Percentiles rank a stretch among this genome's conserved stretches.
Evolutionary conservation across 345 rosid species (phyloP).

Genomic region (Carallia pectinifolia): DNA sequence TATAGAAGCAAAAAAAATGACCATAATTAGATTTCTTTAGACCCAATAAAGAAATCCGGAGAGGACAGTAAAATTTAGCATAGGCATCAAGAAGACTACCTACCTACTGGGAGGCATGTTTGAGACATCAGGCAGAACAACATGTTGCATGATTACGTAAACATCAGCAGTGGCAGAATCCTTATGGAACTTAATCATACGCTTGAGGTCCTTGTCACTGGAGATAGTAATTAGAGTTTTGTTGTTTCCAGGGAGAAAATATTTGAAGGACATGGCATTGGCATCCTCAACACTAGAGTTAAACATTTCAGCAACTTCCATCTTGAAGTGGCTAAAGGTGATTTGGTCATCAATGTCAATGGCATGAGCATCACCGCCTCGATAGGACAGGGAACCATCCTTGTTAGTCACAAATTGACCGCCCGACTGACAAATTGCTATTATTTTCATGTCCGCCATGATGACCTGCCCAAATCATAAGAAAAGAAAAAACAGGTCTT

Average conservation of each 20-base stretch:
- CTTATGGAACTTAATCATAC: conserved; percentile 68
- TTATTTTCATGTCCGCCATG: conserved; percentile 61
- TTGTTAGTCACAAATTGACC: conserved; percentile 51
- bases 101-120: conserved; percentile 90
- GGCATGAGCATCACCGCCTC: conserved; percentile 70
- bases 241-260: conserved; percentile 84
- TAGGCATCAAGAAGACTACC: conserved; percentile 41
- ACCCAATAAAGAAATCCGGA: conserved; percentile 3
- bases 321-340: conserved; percentile 52
- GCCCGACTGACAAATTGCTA: conserved; percentile 69
- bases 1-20: conserved; percentile 26
- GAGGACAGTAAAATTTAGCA: conserved; percentile 1
- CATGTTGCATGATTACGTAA: conserved; percentile 60
- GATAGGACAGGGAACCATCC: conserved; percentile 49
- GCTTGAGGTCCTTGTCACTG: conserved; percentile 58
- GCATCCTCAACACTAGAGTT: conserved; percentile 22
- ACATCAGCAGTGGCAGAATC: conserved; percentile 53
- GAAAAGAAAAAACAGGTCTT: too few species aligned
- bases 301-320: conserved; percentile 69
- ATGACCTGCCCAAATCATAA: conserved; percentile 24
- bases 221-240: conserved; percentile 78
- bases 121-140: conserved; percentile 53
- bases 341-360: conserved; percentile 56
- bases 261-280: conserved; percentile 54
- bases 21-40: conserved; percentile 12